phyloP scores from a whole-genome alignment of 2,329 filamentous ascomycete species.

The Alternaria infectoria region DNA sequence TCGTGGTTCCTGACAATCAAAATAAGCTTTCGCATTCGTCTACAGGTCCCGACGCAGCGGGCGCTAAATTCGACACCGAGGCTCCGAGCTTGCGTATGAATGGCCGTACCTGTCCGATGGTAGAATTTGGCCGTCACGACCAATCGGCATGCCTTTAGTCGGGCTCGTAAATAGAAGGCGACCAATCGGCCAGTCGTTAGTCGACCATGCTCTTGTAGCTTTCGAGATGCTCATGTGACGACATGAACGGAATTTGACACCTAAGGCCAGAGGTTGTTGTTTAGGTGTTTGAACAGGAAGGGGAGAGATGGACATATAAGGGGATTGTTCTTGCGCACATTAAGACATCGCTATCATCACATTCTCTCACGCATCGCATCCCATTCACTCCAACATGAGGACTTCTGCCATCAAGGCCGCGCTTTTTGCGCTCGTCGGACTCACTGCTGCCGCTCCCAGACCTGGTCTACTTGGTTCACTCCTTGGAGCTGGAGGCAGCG shows the following conservation, averaged over 20 bases:
- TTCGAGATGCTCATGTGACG: background rate
- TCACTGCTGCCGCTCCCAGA: background rate
- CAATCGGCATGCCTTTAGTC: background rate
- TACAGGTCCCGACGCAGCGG: background rate
- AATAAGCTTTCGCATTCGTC: background rate
- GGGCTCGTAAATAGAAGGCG: background rate
- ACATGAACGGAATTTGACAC: background rate
- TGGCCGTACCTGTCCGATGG: background rate
- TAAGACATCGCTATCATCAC: background rate
- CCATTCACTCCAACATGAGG: background rate
- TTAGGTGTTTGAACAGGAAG: background rate
- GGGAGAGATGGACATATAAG: background rate
- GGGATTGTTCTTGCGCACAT: background rate
- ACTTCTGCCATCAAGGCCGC: background rate
- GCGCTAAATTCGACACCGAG: background rate
- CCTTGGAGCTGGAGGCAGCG: background rate
- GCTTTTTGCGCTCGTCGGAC: background rate
- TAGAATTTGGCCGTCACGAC: background rate
- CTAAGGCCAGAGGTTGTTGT: background rate
- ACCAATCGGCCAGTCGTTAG: background rate
- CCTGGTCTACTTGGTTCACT: background rate
- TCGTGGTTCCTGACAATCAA: background rate
- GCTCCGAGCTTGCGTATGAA: background rate
- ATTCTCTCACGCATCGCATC: background rate
- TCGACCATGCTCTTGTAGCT: background rate